Base-by-base conservation (phyloP, 768 basidiomycete genomes). In the Tylopilus plumbeoviolaceoides region DNA sequence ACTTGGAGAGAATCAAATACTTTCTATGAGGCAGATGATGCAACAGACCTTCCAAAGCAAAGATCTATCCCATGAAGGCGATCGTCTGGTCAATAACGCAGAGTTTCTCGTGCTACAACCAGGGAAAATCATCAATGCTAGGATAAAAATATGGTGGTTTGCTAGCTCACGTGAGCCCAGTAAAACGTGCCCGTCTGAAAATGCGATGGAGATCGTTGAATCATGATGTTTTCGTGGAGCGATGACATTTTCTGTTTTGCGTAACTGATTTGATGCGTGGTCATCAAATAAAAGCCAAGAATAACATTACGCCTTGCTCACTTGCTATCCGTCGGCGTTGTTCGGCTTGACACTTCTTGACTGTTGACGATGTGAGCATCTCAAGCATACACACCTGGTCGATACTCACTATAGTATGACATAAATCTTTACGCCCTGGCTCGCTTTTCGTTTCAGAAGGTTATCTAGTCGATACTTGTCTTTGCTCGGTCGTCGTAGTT, bases 1-100 rank as follows among this genome's bases (percentile, higher is more conserved):
- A 98, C 64, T 87, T 89, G 53, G 38, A 47, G 23, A 31, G 35
- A 56, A 39, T 61, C 55, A 18, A 45, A 30, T 40, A 43, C 30
- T 0, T 42, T 46, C 3, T 25, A 21, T 40, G n/a, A 20, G 7
- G 44, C 5, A 11, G 40, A 23, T 6, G 12, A 40, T 28, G 39
- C 14, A 27, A 58, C 66, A 43, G 55, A 86, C 82, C 91, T 78
- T 63, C 93, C 92, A 60, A 94, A 97, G 67, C 91, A 95, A 31
- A 95, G 78, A 70, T 99, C 97, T 40, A 99, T 71, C 3, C 97
- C 91, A 93, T 97, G 72, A 98, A 99, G 0, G 91, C 95, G 57
- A 98, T 97, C 1, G 92, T 84, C 66, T 97, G 90, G 66, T 99
- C 97, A 55, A 99, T 90, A 14, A 98, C 93, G 64, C 95, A 98